These are phyloP conservation scores for Coemansia sp. DNA, from an alignment of 192 early-diverging fungal genomes.

Conservation along the genomic window DNA sequence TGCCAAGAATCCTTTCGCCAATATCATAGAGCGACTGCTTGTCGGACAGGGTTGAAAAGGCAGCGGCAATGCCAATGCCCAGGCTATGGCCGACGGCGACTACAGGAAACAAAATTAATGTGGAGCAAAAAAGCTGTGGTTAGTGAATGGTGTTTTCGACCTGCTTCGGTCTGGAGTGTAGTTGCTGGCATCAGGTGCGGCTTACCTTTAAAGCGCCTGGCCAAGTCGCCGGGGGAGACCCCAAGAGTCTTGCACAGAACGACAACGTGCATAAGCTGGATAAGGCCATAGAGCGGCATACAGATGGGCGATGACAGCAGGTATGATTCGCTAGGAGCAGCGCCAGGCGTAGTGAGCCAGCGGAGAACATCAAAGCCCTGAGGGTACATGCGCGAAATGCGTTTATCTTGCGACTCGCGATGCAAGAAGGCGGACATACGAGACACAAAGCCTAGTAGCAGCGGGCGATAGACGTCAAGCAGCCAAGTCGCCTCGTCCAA, in stretches of 20 bases:
- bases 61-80: conserved; percentile 84
- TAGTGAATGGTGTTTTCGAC: neutral
- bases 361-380: conserved; percentile 72
- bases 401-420: conserved; percentile 55
- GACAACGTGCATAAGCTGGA: conserved; percentile 81
- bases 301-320: conserved; percentile 72
- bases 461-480: conserved; percentile 69
- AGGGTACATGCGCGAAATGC: conserved; percentile 57
- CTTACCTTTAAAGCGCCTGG: conserved; percentile 32
- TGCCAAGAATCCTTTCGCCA: conserved; percentile 73
- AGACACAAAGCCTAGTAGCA: conserved; percentile 68
- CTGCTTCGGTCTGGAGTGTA: neutral
- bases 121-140: neutral
- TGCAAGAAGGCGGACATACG: conserved; percentile 69
- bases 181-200: neutral
- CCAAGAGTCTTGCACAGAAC: conserved; percentile 64
- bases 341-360: conserved; percentile 72
- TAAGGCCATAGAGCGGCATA: conserved; percentile 82
- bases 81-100: conserved; percentile 81
- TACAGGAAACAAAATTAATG: conserved; percentile 10
- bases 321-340: conserved; percentile 68
- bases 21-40: conserved; percentile 76
- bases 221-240: conserved; percentile 52
- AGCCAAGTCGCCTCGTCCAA: conserved; percentile 78
- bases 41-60: conserved; percentile 74